These are phyloP conservation scores for Agrocybe pediades DNA, from an alignment of 768 basidiomycete genomes.

Conservation along the genomic window DNA sequence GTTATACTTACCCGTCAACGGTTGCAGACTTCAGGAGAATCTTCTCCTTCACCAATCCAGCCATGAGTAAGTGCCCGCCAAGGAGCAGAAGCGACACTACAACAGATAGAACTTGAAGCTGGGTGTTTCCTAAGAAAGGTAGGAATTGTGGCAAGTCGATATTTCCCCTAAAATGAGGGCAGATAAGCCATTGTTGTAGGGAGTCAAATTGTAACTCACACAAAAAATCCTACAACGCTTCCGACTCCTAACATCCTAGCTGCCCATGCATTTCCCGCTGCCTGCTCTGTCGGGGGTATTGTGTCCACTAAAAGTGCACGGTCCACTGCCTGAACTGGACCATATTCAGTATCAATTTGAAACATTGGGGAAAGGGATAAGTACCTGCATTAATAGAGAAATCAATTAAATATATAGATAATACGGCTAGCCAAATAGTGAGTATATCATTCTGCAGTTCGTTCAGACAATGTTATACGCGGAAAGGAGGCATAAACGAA, in stretches of 20 bases:
- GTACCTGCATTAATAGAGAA: slow-evolving; percentile 57
- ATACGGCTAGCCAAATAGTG: slow-evolving; percentile 77
- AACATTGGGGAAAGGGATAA: not conserved
- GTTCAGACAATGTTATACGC: not conserved
- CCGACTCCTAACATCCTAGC: slow-evolving; percentile 90
- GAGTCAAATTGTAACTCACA: slow-evolving; percentile 50
- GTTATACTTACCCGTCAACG: slow-evolving; percentile 15
- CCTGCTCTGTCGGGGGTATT: slow-evolving; percentile 71
- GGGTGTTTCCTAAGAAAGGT: slow-evolving; percentile 76
- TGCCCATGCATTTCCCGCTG: slow-evolving; percentile 93
- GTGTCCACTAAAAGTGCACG: slow-evolving; percentile 90
- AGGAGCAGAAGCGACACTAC: slow-evolving; percentile 72
- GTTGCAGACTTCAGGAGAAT: slow-evolving; percentile 49
- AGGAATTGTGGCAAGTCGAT: slow-evolving; percentile 70
- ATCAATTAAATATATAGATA: slow-evolving; percentile 53
- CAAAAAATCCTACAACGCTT: slow-evolving; percentile 83
- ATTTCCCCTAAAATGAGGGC: slow-evolving; percentile 62
- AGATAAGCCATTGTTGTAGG: not conserved
- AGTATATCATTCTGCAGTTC: slow-evolving; percentile 55
- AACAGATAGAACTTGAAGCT: slow-evolving; percentile 81
- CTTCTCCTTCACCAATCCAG: slow-evolving; percentile 68
- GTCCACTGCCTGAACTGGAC: slow-evolving; percentile 81
- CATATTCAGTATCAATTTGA: not conserved
- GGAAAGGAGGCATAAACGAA: slow-evolving; percentile 16
- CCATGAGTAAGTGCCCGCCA: slow-evolving; percentile 62